Percentiles rank a stretch among this genome's conserved stretches.
Conservation (phyloP, 352 stramenopile genomes). For the Pythium brachiatum region DNA sequence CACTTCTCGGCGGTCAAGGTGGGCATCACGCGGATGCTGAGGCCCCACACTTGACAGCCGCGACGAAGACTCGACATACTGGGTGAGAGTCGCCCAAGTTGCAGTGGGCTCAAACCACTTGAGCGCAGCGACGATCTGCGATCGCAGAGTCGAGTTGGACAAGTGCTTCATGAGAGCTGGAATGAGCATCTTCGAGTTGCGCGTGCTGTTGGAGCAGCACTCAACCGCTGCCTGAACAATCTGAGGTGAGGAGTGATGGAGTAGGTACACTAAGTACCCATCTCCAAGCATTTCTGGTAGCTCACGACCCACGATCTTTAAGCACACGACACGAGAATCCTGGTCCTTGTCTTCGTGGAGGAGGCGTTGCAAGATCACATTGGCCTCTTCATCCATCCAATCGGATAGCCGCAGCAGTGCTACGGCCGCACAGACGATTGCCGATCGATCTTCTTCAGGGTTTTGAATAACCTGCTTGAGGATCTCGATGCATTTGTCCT, state of each 20-base stretch:
- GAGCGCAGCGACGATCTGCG: conserved; percentile 66
- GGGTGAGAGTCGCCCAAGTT: conserved; percentile 64
- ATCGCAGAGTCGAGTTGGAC: conserved; percentile 54
- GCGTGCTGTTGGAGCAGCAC: conserved; percentile 73
- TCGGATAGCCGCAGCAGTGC: conserved; percentile 69
- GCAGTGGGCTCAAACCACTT: conserved; percentile 64
- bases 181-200: conserved; percentile 82
- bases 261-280: conserved; percentile 80
- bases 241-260: conserved; percentile 64
- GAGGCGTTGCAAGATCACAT: conserved; percentile 70
- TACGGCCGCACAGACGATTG: conserved; percentile 71
- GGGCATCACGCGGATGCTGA: conserved; percentile 10
- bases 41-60: conserved; percentile 14
- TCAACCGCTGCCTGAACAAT: conserved; percentile 81
- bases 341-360: conserved; percentile 76
- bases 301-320: conserved; percentile 82
- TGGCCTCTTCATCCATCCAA: conserved; percentile 87
- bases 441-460: conserved; percentile 60
- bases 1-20: conserved; percentile 44
- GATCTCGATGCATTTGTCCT: conserved; percentile 56
- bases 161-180: conserved; percentile 80
- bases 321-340: conserved; percentile 69
- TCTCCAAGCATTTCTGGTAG: conserved; percentile 78
- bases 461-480: conserved; percentile 60
- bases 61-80: conserved; percentile 55